Evolutionary conservation across 2,329 filamentous ascomycete genomes (phyloP), one percentile per base, ranked within the genome.

Genomic region (Alternaria arbusti): DNA sequence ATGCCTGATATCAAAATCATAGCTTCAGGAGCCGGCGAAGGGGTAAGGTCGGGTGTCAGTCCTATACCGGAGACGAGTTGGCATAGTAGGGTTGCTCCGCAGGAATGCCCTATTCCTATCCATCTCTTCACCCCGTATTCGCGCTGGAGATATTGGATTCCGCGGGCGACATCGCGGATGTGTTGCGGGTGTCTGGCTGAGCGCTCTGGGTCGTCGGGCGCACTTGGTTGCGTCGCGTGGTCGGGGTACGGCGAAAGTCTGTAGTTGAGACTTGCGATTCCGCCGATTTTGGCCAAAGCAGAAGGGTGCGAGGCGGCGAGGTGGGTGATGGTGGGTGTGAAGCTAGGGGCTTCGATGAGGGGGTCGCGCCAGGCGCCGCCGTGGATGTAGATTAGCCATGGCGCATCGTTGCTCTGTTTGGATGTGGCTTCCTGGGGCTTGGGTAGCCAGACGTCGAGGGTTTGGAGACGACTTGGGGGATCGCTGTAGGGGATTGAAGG

Each of bases 1-100:
- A 93, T 87, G 1, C 91, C 90, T 59, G 86, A 86, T 20, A 91
- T 78, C 32, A 88, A 86, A 5, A 91, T 74, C n/a, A 91, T 78
- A 5, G 84, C 86, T 3, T 80, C 72, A 0, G 64, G 68, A 1
- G 59, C 60, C 15, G 49, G 49, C n/a, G 28, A 7, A 4, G 49
- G 28, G 7, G 17, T 3, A 1, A 52, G 30, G 15, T 40, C 28
- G 11, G 49, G 28, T 5, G 49, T 40, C 1, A 72, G 52, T 2
- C 71, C 72, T 8, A 74, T 68, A 9, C 67, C 57, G 3, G 70
- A 32, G 0, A 73, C 58, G 6, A 87, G 76, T 78, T 93, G 91
- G 58, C 88, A 84, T 0, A 87, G 85, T 44, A 94, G 78, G 5
- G 87, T 89, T 3, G 85, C 89, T 50, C 89, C 89, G 61, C 87